Evolutionary conservation across 1,284 basidiomycete genomes (phyloP).

Genomic region (Ceratobasidium sp.): DNA sequence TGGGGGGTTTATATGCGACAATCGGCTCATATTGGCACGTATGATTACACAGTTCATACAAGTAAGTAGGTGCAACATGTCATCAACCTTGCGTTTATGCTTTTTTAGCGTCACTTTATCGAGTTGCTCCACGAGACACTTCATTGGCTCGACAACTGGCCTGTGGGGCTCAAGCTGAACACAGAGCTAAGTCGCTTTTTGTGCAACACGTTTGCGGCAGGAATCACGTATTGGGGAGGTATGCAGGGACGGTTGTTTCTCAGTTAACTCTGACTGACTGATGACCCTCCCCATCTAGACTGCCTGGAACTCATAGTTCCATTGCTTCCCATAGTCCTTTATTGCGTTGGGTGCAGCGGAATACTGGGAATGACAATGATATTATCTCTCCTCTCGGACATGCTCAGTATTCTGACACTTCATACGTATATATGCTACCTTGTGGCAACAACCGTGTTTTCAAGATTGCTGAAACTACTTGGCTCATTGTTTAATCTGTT

Average conservation of each 20-base stretch:
- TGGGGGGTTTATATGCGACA: constrained; percentile 72
- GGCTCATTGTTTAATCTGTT: constrained; percentile 93
- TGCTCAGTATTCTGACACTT: constrained; percentile 69
- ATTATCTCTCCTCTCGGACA: constrained; percentile 71
- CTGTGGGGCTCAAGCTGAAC: constrained; percentile 94
- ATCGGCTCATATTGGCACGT: constrained; percentile 48
- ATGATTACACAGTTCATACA: constrained; percentile 42
- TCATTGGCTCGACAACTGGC: constrained; percentile 93
- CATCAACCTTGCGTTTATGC: constrained; percentile 39
- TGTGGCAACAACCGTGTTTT: constrained; percentile 69
- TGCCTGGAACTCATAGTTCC: constrained; percentile 53
- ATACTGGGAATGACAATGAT: constrained; percentile 73
- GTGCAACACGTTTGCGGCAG: constrained; percentile 68
- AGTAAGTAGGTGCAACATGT: constrained; percentile 51
- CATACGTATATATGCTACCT: constrained; percentile 80
- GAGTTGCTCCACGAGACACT: constrained; percentile 63
- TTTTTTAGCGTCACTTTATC: constrained; percentile 52
- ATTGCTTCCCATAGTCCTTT: constrained; percentile 58
- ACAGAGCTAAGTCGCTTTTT: constrained; percentile 89
- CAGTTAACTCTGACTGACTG: no score
- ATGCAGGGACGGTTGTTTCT: no score
- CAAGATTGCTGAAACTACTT: constrained; percentile 65
- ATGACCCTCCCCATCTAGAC: constrained; percentile 34
- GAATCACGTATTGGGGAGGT: constrained; percentile 75
- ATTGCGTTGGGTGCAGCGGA: constrained; percentile 62